Base-by-base conservation (phyloP, 352 stramenopile species). In the Phytophthora chlamydospora region DNA sequence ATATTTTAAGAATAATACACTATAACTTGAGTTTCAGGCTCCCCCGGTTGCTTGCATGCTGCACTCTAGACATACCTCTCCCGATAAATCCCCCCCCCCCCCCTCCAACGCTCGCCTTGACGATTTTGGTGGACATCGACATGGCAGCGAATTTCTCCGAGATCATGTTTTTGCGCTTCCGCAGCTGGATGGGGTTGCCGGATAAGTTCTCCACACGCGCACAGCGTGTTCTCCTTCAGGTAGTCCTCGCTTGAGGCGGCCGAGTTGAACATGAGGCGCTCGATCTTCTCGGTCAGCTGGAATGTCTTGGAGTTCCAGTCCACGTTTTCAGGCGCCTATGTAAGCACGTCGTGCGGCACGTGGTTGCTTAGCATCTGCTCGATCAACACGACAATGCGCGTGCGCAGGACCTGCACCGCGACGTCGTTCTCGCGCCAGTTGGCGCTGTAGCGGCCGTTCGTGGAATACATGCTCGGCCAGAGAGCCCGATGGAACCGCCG, bases 281-380 rank as follows among this genome's bases (percentile, higher is more conserved):
- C 75, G 58, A 85, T 81, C 67, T 88, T 88, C 58, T 85, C 66
- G 11, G 78, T 73, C 54, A 88, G 62, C 50, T 80, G 60, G 55
- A 85, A 83, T 17, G 75, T 85, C 71, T 88, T 88, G 46, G 73
- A 80, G 52, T 77, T 70, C 75, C 78, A 88, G 56, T 88, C 58
- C 14, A 69, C 72, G 68, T 85, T 85, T 51, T 85, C 78, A 16
- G 75, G 75, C 35, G 85, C 71, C 53, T 85, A 57, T 1, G 73
- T 88, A 31, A 88, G 62, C 44, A 85, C 78, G 21, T 83, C 75
- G 58, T 88, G 78, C 7, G 75, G 73, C 43, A 72, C 63, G 68
- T 85, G 75, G 56, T 71, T 75, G 40, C 58, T 74, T 31, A 88
- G 67, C 75, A 85, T 85, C 44, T 78, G 70, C 58, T 88, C 78